Base-by-base conservation (phyloP, 2,329 filamentous ascomycete species). In the Colletotrichum liriopes region DNA sequence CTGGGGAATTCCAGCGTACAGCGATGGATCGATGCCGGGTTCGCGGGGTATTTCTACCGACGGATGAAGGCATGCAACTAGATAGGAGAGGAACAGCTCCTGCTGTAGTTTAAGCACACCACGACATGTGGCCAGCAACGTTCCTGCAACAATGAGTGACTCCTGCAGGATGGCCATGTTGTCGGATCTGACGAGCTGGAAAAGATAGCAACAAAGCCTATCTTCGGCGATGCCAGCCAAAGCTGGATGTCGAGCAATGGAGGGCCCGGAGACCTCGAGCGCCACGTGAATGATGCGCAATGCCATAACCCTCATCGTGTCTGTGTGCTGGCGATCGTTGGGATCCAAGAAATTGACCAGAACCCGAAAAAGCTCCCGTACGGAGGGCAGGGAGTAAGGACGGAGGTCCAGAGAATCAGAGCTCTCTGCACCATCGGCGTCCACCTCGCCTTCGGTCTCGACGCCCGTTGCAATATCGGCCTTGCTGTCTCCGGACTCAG, bases 221-320 rank as follows among this genome's bases (percentile, higher is more conserved):
- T 99, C 96, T 81, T 98, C 95, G 0, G 96, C 96, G 67, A 99
- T 89, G 5, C 89, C 91, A 14, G 96, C 95, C 63, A 99, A 85
- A 70, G 93, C 94, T 7, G 96, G 95, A 80, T 99, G 96, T 74
- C 93, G 93, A 60, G 95, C 94, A 79, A 99, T 98, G 9, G 95
- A 97, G 5, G 96, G 96, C 0, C 96, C 96, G 1, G 96, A 95
- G 70, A 99, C 96, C 82, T 99, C 96, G 29, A 99, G 89, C 1
- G 96, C 96, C 55, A 99, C 96, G 81, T 99, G 96, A 67, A 99
- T 96, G 74, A 99, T 98, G 54, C 96, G 91, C 75, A 99, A 85
- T 23, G 96, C 96, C 95, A 99, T 99, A 51, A 99, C 94, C 76
- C 96, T 91, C 93, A 98, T 96, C 1, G 94, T 93, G 79, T 99